Base-by-base conservation (phyloP, 768 basidiomycete genomes). In the Brasilioporus rufonigricans region DNA sequence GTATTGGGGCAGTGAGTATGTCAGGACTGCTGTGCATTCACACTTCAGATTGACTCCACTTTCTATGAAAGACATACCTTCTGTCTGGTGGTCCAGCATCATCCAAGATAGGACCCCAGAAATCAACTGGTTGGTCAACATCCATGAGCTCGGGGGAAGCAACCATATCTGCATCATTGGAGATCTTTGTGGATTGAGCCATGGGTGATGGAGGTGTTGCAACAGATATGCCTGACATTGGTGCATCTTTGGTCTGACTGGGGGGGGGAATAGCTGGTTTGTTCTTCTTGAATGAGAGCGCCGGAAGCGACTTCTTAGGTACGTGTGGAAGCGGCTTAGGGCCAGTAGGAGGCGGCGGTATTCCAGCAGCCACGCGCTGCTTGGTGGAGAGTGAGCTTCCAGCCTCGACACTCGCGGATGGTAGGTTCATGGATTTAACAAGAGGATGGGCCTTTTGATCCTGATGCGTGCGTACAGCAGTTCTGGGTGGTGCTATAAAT, bases 321-420 rank as follows among this genome's bases (percentile, higher is more conserved):
- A 33, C 31, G 13, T 29, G 44, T 39, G 52, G 60, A 45, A 70
- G 65, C 1, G 69, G 66, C 59, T 73, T 82, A 0, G 80, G 75
- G 3, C 58, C 58, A 13, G 65, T 46, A 23, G 43, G 59, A 21
- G 72, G 74, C 10, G 65, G 70, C 23, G 75, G 63, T 14, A 78
- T 76, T 11, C 70, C 72, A 40, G 74, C 72, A 24, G 74, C 71
- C 6, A 84, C 61, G 7, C 80, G 74, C 48, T 80, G 77, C 61
- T 83, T 84, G 2, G 80, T 84, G 33, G 75, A 71, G 27, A 84
- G 72, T 11, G 74, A 73, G 53, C 72, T 76, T 32, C 68, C 69
- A 41, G 59, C 60, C 39, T 59, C 68, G 27, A 66, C 58, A 21
- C 57, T 68, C 29, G 53, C 23, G 31, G 66, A 44, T 1, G 68